Conservation (phyloP, 306 rosid species). For the Vicia sativa region DNA sequence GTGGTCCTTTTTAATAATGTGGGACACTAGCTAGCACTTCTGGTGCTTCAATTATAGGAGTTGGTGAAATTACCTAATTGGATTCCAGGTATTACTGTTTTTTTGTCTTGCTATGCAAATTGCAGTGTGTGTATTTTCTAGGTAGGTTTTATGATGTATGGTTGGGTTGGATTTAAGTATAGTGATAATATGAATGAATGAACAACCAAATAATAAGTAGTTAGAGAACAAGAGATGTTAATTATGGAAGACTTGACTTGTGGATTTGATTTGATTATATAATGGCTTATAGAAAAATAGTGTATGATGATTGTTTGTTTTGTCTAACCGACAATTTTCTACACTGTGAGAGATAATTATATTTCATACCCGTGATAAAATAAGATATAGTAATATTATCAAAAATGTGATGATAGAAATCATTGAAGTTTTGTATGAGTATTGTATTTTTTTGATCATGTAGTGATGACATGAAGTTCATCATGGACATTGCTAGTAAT, state of each 20-base stretch:
- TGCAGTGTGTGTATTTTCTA: slow-evolving; percentile 10
- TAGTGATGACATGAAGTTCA: too few species aligned
- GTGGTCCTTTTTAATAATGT: slow-evolving; percentile 23
- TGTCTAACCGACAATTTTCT: not conserved
- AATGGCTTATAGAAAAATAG: not conserved
- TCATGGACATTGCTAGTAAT: too few species aligned
- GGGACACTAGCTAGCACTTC: slow-evolving; percentile 17
- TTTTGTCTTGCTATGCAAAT: slow-evolving; percentile 4
- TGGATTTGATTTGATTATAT: not conserved
- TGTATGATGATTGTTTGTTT: not conserved
- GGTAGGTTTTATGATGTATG: slow-evolving; percentile 8
- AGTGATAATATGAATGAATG: not conserved
- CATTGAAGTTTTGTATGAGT: not conserved
- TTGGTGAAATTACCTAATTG: slow-evolving; percentile 38
- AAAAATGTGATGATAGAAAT: not conserved
- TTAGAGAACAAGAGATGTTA: not conserved
- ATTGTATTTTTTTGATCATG: not conserved
- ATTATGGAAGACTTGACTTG: not conserved
- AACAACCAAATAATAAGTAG: not conserved
- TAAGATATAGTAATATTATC: not conserved
- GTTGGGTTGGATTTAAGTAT: not conserved
- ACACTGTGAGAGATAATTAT: not conserved
- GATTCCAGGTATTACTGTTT: slow-evolving; percentile 17
- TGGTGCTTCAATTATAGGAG: slow-evolving; percentile 35
- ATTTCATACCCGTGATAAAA: not conserved